These are phyloP conservation scores for Hypoxylon rubiginosum DNA, from an alignment of 2,329 filamentous ascomycete genomes.

Conservation along the genomic window DNA sequence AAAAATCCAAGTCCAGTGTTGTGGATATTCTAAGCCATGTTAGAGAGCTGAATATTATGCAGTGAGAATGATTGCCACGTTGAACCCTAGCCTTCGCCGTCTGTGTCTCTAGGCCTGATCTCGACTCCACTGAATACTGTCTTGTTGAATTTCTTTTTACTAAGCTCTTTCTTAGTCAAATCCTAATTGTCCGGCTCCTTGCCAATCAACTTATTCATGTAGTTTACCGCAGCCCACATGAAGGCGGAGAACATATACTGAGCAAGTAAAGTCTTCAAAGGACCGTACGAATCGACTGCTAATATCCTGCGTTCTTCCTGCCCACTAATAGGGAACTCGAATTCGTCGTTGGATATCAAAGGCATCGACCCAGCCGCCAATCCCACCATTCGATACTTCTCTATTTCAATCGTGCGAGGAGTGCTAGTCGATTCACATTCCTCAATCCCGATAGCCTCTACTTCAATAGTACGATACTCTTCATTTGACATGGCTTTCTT, in stretches of 20 bases:
- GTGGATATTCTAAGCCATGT: constrained; percentile 45
- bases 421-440: background rate
- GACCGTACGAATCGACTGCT: background rate
- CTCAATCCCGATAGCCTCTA: background rate
- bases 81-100: no score
- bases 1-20: constrained; percentile 42
- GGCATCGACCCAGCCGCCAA: background rate
- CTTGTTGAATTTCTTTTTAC: background rate
- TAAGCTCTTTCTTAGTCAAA: constrained; percentile 35
- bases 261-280: constrained; percentile 33
- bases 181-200: no score
- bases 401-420: background rate
- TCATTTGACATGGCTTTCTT: constrained; percentile 8
- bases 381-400: constrained; percentile 20
- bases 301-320: background rate
- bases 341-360: constrained; percentile 16
- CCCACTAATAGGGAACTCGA: background rate
- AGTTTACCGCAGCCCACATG: constrained; percentile 48
- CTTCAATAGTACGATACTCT: background rate
- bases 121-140: background rate
- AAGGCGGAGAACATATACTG: constrained; percentile 51
- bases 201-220: no score
- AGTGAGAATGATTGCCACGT: constrained; percentile 41
- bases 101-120: background rate
- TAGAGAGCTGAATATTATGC: constrained; percentile 36